These are phyloP conservation scores for Aureobasidium subglaciale DNA, from an alignment of 2,329 filamentous ascomycete species.

Conservation along the genomic window DNA sequence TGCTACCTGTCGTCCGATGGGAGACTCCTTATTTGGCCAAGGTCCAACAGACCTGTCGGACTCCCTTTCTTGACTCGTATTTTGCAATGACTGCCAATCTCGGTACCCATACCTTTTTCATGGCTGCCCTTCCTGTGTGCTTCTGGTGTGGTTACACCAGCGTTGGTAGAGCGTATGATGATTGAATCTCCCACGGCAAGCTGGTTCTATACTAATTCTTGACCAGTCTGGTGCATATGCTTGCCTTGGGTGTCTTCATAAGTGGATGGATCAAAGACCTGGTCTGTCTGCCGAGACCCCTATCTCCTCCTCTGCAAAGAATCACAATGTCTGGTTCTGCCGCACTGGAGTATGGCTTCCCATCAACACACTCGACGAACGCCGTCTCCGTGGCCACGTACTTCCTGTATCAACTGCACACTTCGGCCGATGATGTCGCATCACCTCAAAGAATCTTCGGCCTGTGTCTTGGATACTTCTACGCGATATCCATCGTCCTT, in stretches of 20 bases:
- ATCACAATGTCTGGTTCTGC: constrained; percentile 98
- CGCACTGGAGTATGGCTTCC: constrained; percentile 93
- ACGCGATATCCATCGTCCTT: constrained; percentile 80
- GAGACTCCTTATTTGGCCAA: constrained; percentile 91
- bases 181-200: neutral
- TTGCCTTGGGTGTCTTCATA: constrained; percentile 58
- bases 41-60: constrained; percentile 72
- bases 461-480: constrained; percentile 67
- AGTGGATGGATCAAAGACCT: constrained; percentile 94
- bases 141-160: constrained; percentile 92
- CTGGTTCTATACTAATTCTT: neutral
- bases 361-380: constrained; percentile 94
- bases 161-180: constrained; percentile 74
- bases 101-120: constrained; percentile 97
- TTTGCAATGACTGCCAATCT: constrained; percentile 96
- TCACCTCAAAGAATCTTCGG: constrained; percentile 43
- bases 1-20: constrained; percentile 83
- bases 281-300: constrained; percentile 80
- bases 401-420: constrained; percentile 62
- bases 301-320: constrained; percentile 84
- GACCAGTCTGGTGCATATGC: constrained; percentile 45
- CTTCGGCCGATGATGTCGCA: constrained; percentile 53
- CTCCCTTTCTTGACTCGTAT: constrained; percentile 84
- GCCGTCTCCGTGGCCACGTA: constrained; percentile 91
- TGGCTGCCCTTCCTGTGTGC: constrained; percentile 86